These are phyloP conservation scores for Decorospora gaudefroyi DNA, from an alignment of 2,329 filamentous ascomycete genomes.

Conservation along the genomic window DNA sequence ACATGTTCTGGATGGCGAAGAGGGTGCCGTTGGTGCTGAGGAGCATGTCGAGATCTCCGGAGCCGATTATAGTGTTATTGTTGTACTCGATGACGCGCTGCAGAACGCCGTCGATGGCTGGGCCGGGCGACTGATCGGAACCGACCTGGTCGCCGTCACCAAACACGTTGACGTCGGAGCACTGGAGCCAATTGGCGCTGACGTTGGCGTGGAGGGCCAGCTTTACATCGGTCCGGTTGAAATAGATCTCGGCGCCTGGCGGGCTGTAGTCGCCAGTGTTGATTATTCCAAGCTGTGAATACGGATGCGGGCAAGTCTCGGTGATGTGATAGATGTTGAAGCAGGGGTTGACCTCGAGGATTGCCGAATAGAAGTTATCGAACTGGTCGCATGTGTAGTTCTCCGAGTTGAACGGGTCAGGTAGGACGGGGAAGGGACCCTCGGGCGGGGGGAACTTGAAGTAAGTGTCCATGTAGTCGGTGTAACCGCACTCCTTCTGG, in stretches of 20 bases:
- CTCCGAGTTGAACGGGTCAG: constrained; percentile 26
- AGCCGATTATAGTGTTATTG: constrained; percentile 58
- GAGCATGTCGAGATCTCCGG: constrained; percentile 56
- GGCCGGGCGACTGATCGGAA: constrained; percentile 46
- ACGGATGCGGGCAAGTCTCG: constrained; percentile 52
- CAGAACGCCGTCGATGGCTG: constrained; percentile 50
- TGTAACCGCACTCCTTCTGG: constrained; percentile 37
- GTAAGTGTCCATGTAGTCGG: constrained; percentile 33
- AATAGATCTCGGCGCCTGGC: constrained; percentile 52
- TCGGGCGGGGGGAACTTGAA: constrained; percentile 50
- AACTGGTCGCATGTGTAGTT: constrained; percentile 48
- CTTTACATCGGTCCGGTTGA: constrained; percentile 59
- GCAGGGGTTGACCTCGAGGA: constrained; percentile 54
- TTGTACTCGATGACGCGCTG: constrained; percentile 57
- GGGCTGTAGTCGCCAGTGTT: constrained; percentile 48
- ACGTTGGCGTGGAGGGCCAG: constrained; percentile 55
- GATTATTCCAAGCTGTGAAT: constrained; percentile 46
- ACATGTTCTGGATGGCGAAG: constrained; percentile 59
- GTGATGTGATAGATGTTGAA: constrained; percentile 58
- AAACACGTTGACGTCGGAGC: constrained; percentile 51
- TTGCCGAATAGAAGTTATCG: constrained; percentile 47
- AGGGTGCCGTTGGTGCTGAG: constrained; percentile 58
- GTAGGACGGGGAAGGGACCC: constrained; percentile 40
- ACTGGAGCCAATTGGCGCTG: constrained; percentile 51
- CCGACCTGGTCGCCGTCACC: constrained; percentile 35